phyloP scores from a whole-genome alignment of 2,329 filamentous ascomycete species.

The Graphilbum fragrans region DNA sequence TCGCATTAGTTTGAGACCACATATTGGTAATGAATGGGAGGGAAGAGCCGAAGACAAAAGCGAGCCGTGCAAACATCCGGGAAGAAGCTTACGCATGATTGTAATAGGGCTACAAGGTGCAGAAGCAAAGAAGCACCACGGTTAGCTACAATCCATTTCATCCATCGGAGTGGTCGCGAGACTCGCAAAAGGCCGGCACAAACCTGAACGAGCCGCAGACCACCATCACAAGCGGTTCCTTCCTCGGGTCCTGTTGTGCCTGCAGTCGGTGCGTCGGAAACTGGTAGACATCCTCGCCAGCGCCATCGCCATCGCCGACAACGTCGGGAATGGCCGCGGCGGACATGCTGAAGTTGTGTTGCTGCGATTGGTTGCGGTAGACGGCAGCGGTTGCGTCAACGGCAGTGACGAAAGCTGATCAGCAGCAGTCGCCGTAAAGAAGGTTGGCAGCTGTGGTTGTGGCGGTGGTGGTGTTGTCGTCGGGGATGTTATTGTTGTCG shows the following conservation, averaged over 20 bases:
- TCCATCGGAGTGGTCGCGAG: background rate
- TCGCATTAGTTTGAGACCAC: no score
- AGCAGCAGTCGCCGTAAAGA: no score
- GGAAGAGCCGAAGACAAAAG: no score
- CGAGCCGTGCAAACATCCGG: background rate
- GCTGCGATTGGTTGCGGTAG: no score
- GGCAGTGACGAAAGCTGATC: no score
- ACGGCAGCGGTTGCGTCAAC: no score
- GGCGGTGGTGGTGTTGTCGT: no score
- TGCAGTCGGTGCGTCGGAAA: slow-evolving; percentile 10
- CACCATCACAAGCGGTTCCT: slow-evolving; percentile 21
- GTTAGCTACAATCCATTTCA: background rate
- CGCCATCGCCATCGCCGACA: background rate
- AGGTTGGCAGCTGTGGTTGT: no score
- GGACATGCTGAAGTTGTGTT: no score
- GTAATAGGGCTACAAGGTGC: slow-evolving; percentile 12
- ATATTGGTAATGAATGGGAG: slow-evolving; percentile 7
- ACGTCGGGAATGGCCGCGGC: no score
- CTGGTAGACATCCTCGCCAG: slow-evolving; percentile 3
- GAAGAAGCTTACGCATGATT: slow-evolving; percentile 10
- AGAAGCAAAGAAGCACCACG: background rate
- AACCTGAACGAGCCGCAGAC: slow-evolving; percentile 23
- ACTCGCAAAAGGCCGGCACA: slow-evolving; percentile 2
- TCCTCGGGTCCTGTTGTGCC: slow-evolving; percentile 8
- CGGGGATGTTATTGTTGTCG: no score